phyloP scores from a whole-genome alignment of 495 filamentous ascomycete species.

The Daldinia grandis region DNA sequence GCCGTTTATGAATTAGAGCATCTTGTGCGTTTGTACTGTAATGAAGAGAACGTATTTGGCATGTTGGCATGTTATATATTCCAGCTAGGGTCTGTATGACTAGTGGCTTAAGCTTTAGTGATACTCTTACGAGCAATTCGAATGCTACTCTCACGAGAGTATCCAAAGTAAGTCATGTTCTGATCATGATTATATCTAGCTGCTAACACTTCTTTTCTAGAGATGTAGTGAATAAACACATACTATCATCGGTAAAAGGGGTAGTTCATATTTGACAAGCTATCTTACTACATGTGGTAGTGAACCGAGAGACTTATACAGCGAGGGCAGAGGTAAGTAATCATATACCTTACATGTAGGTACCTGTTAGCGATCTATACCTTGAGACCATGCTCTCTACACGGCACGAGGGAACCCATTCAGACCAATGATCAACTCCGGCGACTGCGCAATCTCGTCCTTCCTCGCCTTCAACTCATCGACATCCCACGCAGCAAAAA shows the following conservation, averaged over 20 bases:
- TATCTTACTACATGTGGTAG: neutral
- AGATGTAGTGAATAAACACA: neutral
- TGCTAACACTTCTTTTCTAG: neutral
- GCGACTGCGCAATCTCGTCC: conserved; percentile 33
- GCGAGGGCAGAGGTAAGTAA: no score
- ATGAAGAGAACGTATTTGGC: conserved; percentile 25
- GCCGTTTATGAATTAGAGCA: conserved; percentile 19
- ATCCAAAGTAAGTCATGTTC: neutral
- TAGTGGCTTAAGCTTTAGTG: neutral
- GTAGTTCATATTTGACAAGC: neutral
- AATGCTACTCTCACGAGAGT: neutral
- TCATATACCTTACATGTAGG: no score
- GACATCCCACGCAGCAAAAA: conserved; percentile 58
- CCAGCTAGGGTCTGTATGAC: neutral
- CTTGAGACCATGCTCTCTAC: neutral
- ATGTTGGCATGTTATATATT: conserved; percentile 9
- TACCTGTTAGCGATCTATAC: no score
- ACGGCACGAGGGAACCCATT: conserved; percentile 14
- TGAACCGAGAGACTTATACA: neutral
- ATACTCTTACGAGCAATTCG: neutral
- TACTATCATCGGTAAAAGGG: neutral
- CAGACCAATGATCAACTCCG: conserved; percentile 31
- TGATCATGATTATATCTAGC: neutral
- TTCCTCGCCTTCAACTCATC: conserved; percentile 50
- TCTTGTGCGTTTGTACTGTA: conserved; percentile 32